These are phyloP conservation scores for Chondrus crispus DNA, from an alignment of 23 red algal species.

Conservation along the genomic window DNA sequence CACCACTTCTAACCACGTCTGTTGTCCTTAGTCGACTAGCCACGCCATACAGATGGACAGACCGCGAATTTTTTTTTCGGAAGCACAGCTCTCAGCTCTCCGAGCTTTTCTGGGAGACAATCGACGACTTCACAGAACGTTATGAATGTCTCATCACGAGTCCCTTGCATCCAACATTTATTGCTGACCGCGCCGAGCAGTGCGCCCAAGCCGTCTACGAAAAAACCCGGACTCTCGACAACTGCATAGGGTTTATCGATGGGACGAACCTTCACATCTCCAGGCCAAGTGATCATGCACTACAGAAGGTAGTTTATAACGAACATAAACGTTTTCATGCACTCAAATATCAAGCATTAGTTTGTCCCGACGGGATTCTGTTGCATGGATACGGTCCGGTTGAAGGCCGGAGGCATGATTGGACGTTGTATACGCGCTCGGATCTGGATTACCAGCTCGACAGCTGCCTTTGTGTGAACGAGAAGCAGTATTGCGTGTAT, in stretches of 20 bases:
- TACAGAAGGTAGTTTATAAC: neutral
- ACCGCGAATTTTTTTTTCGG: neutral
- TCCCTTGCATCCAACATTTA: neutral
- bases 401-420: neutral
- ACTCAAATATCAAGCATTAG: neutral
- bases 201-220: neutral
- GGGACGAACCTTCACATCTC: neutral
- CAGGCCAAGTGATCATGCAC: neutral
- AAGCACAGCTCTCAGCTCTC: neutral
- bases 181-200: neutral
- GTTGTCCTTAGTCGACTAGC: neutral
- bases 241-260: slow-evolving; percentile 1
- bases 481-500: neutral
- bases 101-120: neutral
- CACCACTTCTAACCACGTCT: neutral
- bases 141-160: neutral
- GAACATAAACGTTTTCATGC: neutral
- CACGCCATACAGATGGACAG: neutral
- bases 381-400: neutral
- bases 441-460: neutral
- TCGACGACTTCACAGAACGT: neutral
- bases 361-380: neutral
- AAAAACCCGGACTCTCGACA: neutral
- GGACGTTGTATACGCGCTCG: neutral
- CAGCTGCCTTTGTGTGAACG: neutral